These are phyloP conservation scores for Hortiboletus campestris DNA, from an alignment of 768 basidiomycete species.

Conservation along the genomic window DNA sequence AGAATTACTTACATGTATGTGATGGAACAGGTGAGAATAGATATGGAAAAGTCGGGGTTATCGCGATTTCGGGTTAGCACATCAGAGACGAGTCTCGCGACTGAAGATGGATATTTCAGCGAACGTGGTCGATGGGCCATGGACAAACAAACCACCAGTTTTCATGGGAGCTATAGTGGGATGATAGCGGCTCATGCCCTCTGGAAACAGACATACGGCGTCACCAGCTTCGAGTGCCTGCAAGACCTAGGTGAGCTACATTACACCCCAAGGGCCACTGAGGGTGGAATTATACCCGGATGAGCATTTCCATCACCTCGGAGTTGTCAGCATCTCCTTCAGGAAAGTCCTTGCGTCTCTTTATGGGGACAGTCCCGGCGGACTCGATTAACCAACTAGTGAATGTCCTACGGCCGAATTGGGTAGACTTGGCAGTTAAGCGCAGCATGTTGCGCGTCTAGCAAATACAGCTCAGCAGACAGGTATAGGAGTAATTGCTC, in stretches of 20 bases:
- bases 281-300: slow-evolving; percentile 45
- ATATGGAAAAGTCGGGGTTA: slow-evolving; percentile 68
- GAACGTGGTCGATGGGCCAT: not conserved
- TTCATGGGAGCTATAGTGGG: slow-evolving; percentile 86
- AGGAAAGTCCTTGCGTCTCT: slow-evolving; percentile 66
- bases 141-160: slow-evolving; percentile 64
- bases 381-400: slow-evolving; percentile 90
- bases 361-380: slow-evolving; percentile 82
- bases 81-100: slow-evolving; percentile 79
- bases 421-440: slow-evolving; percentile 84
- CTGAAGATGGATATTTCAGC: slow-evolving; percentile 35
- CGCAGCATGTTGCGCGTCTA: slow-evolving; percentile 79
- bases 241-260: slow-evolving; percentile 10
- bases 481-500: not conserved
- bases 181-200: slow-evolving; percentile 83
- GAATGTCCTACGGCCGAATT: slow-evolving; percentile 80
- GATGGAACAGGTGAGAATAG: slow-evolving; percentile 73
- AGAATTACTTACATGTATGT: slow-evolving; percentile 64
- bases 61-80: slow-evolving; percentile 66
- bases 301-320: slow-evolving; percentile 63
- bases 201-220: slow-evolving; percentile 81
- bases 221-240: slow-evolving; percentile 77
- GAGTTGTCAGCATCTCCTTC: slow-evolving; percentile 63
- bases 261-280: not conserved
- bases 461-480: slow-evolving; percentile 1